Evolutionary conservation across 192 early-diverging fungal genomes (phyloP), one percentile per base, ranked within the genome.

Genomic region (Mortierella claussenii): DNA sequence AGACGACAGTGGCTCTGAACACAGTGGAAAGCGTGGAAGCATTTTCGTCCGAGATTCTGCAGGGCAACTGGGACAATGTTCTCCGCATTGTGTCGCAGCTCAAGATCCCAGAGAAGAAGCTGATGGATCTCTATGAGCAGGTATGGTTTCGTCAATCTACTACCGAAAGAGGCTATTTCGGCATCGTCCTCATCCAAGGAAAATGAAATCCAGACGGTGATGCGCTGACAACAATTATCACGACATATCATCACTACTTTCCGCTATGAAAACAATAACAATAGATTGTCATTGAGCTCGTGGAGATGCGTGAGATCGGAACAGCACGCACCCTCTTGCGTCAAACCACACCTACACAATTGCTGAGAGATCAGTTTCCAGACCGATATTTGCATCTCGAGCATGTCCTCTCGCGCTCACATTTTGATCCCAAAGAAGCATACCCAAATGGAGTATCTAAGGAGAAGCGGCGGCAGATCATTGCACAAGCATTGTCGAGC

Each of bases 281-380:
- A 56, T 36, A 91, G 87, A 94, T 98, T 32, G 81, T 93, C 17
- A 79, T 96, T 33, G 97, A 99, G 63, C 81, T 97, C 11, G 85
- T 93, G 8, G 97, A 99, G 63, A 81, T 88, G 67, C 79, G 86
- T 9, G 95, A 99, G 68, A 76, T 93, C 4, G 88, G 86, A 9
- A 93, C 95, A 13, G 96, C 95, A 1, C 81, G 94, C 20, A 91
- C 90, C 2, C 74, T 97, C 43, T 75, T 99, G 62, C 80, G 93
- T 37, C 92, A 97, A 60, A 98, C 96, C 0, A 95, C 96, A 40
- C 92, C 96, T 2, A 95, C 96, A 92, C 89, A 97, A 58, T 47
- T 92, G 27, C 69, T 98, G 46, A 88, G 90, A 27, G 86, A 90
- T 9, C 71, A 83, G 13, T 83, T 91, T 42, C 89, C 92, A 1